phyloP scores from a whole-genome alignment of 148 eudicot genomes.

The Fagopyrum tataricum region DNA sequence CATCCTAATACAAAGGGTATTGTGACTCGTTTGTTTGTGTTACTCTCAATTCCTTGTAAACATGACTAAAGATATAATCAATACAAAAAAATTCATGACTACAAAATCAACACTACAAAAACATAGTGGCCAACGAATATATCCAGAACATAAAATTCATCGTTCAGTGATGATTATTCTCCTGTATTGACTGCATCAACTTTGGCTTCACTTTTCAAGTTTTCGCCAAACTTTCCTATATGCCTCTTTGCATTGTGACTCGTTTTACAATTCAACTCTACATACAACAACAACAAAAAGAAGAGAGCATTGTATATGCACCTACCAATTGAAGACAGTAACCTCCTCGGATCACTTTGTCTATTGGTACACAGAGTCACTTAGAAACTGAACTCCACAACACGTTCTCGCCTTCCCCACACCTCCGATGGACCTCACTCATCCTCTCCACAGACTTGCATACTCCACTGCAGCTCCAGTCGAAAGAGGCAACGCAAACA shows the following conservation, averaged over 20 bases:
- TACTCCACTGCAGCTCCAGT: slow-evolving; percentile 43
- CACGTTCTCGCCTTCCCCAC: slow-evolving; percentile 41
- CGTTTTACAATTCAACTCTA: not conserved
- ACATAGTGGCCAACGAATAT: no score
- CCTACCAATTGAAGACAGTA: no score
- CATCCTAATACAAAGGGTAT: no score
- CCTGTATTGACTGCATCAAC: not conserved
- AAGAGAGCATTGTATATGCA: not conserved
- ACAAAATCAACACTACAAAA: no score
- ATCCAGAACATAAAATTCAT: no score
- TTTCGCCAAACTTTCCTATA: not conserved
- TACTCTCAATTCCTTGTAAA: no score
- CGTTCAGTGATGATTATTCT: not conserved
- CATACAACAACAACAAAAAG: not conserved
- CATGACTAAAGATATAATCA: no score
- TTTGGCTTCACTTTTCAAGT: not conserved
- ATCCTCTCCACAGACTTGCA: slow-evolving; percentile 39
- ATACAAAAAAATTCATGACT: no score
- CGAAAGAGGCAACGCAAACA: slow-evolving; percentile 40
- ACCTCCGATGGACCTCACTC: slow-evolving; percentile 39
- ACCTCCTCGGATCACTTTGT: no score
- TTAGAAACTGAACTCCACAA: slow-evolving; percentile 43
- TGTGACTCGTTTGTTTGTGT: no score
- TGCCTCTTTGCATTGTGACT: not conserved
- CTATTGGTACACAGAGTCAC: not conserved